These are phyloP conservation scores for Periglandula ipomoeae DNA, from an alignment of 2,329 filamentous ascomycete genomes.

Conservation along the genomic window DNA sequence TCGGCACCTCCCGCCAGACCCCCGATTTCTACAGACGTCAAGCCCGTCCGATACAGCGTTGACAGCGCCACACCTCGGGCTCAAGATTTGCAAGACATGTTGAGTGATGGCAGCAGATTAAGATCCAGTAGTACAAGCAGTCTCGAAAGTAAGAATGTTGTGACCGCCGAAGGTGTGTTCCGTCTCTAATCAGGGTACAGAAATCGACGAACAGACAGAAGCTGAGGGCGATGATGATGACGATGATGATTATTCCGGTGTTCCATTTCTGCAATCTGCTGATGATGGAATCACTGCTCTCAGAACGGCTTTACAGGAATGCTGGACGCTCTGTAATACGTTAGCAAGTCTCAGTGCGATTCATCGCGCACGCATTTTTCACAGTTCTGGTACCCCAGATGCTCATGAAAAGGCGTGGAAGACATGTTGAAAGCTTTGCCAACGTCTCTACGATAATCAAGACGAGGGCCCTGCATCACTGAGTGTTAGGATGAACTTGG, in stretches of 20 bases:
- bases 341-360: slow-evolving; percentile 76
- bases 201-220: slow-evolving; percentile 47
- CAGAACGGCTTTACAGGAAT: slow-evolving; percentile 72
- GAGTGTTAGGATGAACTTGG: slow-evolving; percentile 65
- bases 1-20: slow-evolving; percentile 46
- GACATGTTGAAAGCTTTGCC: slow-evolving; percentile 87
- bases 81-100: slow-evolving; percentile 70
- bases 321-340: slow-evolving; percentile 91
- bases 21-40: slow-evolving; percentile 66
- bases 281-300: slow-evolving; percentile 58
- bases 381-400: slow-evolving; percentile 62
- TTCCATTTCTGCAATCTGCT: slow-evolving; percentile 31
- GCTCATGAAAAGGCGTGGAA: slow-evolving; percentile 86
- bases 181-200: slow-evolving; percentile 21
- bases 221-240: slow-evolving; percentile 42
- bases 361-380: slow-evolving; percentile 71
- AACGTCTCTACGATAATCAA: slow-evolving; percentile 74
- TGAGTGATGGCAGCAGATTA: slow-evolving; percentile 42
- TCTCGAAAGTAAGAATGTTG: slow-evolving; percentile 59
- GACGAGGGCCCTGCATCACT: slow-evolving; percentile 59
- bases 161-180: neutral
- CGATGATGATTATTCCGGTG: slow-evolving; percentile 36
- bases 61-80: slow-evolving; percentile 71
- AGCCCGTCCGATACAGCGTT: slow-evolving; percentile 53
- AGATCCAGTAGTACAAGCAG: slow-evolving; percentile 64